Base-by-base conservation (phyloP, 2,329 filamentous ascomycete genomes). In the Penicillium sp. region DNA sequence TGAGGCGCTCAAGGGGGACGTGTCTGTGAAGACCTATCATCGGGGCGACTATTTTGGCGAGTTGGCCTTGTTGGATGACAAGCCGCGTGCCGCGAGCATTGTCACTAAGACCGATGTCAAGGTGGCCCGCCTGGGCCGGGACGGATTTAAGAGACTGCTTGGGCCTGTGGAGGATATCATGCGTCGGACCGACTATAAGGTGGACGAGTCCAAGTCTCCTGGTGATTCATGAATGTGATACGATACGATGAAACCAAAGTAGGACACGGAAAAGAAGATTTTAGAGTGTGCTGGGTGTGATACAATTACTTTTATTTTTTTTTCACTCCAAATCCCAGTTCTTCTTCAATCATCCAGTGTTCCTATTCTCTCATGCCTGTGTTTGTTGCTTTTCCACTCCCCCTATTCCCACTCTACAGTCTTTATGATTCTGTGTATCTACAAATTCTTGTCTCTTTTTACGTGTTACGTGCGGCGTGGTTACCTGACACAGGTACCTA, bases 41-140 rank as follows among this genome's bases (percentile, higher is more conserved):
- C 95, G 96, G 77, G 95, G 95, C 29, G 95, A 97, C 71, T 99
- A 95, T 80, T 99, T 99, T 77, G 95, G 95, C 61, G 95, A 99
- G 78, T 82, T 99, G 60, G 95, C 95, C 7, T 78, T 99, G 70
- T 82, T 98, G 66, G 96, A 98, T 66, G 93, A 99, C 71, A 91
- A 92, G 54, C 95, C 95, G 9, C 88, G 95, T 71, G 93, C 93
- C 37, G 95, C 95, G 50, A 96, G 90, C 66, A 87, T 99, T 52
- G 81, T 96, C 47, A 91, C 91, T 67, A 84, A 86, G 74, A 90
- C 89, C 7, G 91, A 96, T 62, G 90, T 96, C 72, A 98, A 97
- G 80, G 91, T 98, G 50, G 95, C 93, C 4, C 92, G 88, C 49
- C 81, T 99, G 48, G 92, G 92, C 65, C 96, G 97, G 77, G 91